Conservation (phyloP, 345 rosid species). For the Kandelia obovata region DNA sequence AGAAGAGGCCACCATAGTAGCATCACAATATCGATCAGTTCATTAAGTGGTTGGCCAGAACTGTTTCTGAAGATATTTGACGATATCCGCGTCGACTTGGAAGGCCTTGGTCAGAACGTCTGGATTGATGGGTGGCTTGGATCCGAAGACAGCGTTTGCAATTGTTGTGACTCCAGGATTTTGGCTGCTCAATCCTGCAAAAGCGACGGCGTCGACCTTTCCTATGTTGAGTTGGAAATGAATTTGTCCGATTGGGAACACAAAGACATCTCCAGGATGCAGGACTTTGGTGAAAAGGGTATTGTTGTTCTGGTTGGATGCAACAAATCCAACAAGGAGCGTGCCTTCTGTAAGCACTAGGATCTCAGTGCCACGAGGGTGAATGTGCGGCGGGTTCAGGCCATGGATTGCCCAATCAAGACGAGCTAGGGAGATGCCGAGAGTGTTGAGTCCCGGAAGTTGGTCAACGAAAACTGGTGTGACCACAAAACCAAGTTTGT, state of each 20-base stretch:
- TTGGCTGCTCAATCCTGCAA: constrained; percentile 10
- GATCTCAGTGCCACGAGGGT: constrained; percentile 9
- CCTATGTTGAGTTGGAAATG: no score
- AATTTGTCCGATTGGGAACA: constrained; percentile 7
- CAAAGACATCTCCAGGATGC: constrained; percentile 7
- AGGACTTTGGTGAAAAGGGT: constrained; percentile 10
- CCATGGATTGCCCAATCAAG: neutral
- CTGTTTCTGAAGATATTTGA: neutral
- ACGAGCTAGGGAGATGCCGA: neutral
- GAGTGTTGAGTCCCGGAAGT: no score
- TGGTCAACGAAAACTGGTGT: no score
- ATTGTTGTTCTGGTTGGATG: constrained; percentile 11
- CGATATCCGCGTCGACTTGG: neutral
- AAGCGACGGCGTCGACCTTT: neutral
- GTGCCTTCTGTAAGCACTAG: neutral
- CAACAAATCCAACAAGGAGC: constrained; percentile 12
- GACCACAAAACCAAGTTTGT: no score
- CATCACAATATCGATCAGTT: no score
- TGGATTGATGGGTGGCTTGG: neutral
- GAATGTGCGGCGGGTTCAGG: constrained; percentile 1
- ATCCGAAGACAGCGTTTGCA: constrained; percentile 3
- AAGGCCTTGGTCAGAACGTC: constrained; percentile 2
- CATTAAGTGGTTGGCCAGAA: neutral
- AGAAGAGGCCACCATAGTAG: no score
- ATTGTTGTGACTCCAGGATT: constrained; percentile 6